Percentiles rank a stretch among this genome's conserved stretches.
Conservation (phyloP, 2,329 filamentous ascomycete species). For the Aureobasidium sp. region DNA sequence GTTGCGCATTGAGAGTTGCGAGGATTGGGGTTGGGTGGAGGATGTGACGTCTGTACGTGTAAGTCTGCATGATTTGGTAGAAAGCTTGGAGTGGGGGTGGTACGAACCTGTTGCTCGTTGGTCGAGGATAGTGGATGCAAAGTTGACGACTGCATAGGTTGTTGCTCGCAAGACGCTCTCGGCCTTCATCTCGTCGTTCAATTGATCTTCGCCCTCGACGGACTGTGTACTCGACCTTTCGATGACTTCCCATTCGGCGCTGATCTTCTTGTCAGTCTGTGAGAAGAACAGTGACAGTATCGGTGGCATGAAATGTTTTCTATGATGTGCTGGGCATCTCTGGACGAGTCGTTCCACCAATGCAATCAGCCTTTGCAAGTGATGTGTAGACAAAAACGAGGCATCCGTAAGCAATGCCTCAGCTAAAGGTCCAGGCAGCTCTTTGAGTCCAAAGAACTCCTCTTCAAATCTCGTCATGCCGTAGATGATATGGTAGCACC, state of each 20-base stretch:
- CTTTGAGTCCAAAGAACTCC: slow-evolving; percentile 83
- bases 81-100: background rate
- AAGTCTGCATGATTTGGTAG: background rate
- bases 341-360: slow-evolving; percentile 84
- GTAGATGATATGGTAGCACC: slow-evolving; percentile 88
- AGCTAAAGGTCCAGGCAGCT: slow-evolving; percentile 75
- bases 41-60: slow-evolving; percentile 15
- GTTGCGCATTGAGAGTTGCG: slow-evolving; percentile 58
- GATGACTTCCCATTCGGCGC: slow-evolving; percentile 76
- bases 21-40: slow-evolving; percentile 21
- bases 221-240: slow-evolving; percentile 50
- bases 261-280: slow-evolving; percentile 83
- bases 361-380: slow-evolving; percentile 88
- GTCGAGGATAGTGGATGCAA: slow-evolving; percentile 83
- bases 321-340: slow-evolving; percentile 74
- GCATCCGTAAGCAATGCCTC: slow-evolving; percentile 79
- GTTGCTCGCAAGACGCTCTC: slow-evolving; percentile 92
- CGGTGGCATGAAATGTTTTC: slow-evolving; percentile 75
- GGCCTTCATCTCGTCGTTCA: slow-evolving; percentile 95
- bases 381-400: slow-evolving; percentile 77
- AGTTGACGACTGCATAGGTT: slow-evolving; percentile 84
- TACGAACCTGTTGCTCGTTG: slow-evolving; percentile 23
- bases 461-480: slow-evolving; percentile 83
- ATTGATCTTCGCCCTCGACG: slow-evolving; percentile 62
- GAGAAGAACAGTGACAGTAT: slow-evolving; percentile 75